phyloP scores from a whole-genome alignment of 805 yeast species.

The Wickerhamomyces sydowiorum region DNA sequence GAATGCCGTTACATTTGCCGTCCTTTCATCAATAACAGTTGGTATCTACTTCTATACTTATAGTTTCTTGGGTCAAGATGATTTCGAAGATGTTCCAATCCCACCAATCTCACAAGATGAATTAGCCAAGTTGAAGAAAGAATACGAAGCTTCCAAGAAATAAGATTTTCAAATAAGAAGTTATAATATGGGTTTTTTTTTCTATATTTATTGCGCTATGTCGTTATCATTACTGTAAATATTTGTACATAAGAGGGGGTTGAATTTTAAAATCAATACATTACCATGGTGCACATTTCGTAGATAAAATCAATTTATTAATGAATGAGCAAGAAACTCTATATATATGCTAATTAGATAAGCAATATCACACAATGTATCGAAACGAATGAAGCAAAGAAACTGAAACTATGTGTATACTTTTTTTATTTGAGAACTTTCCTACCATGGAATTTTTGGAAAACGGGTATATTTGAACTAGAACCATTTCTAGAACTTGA shows the following conservation, averaged over 20 bases:
- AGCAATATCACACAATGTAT: too few species aligned
- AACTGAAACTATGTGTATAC: neutral
- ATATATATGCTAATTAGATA: too few species aligned
- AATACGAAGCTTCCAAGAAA: constrained; percentile 47
- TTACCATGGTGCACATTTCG: too few species aligned
- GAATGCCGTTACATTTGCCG: constrained; percentile 59
- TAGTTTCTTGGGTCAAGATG: constrained; percentile 65
- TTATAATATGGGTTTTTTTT: neutral
- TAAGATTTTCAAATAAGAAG: neutral
- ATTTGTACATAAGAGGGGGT: neutral
- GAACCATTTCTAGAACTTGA: neutral
- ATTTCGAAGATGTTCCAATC: constrained; percentile 86
- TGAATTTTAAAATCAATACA: too few species aligned
- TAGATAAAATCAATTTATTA: too few species aligned
- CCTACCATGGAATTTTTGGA: neutral
- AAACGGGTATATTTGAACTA: neutral
- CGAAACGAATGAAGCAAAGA: neutral
- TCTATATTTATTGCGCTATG: neutral
- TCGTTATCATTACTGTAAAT: neutral
- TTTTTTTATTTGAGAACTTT: neutral
- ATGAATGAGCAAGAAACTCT: neutral
- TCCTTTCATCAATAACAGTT: constrained; percentile 57
- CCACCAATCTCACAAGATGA: constrained; percentile 87
- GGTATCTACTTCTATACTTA: constrained; percentile 65
- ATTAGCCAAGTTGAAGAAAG: constrained; percentile 63